These are phyloP conservation scores for Aphanomyces astaci DNA, from an alignment of 352 stramenopile species.

Conservation along the genomic window DNA sequence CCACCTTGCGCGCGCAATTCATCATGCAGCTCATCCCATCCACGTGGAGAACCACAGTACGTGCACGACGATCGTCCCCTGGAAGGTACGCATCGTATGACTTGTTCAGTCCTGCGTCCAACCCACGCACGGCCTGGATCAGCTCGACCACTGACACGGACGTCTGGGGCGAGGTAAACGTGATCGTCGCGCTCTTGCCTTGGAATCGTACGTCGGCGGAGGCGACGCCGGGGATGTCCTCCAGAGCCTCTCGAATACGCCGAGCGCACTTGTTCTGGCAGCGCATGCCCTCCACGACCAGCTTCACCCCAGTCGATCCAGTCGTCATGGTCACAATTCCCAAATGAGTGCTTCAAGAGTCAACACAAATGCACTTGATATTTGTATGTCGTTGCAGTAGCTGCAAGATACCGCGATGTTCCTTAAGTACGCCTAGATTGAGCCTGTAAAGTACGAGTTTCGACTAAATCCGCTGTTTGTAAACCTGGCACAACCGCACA, in stretches of 20 bases:
- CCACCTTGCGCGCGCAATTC: conserved; percentile 63
- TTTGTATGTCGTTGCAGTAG: conserved; percentile 18
- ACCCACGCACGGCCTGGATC: conserved; percentile 65
- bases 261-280: conserved; percentile 82
- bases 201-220: conserved; percentile 79
- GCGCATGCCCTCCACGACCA: conserved; percentile 64
- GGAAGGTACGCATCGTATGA: conserved; percentile 65
- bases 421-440: too few relatives aligned
- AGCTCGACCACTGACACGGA: conserved; percentile 72
- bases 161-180: conserved; percentile 65
- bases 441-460: background rate
- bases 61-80: conserved; percentile 44
- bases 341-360: background rate
- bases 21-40: conserved; percentile 60
- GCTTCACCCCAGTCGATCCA: background rate
- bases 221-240: conserved; percentile 72
- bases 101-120: conserved; percentile 40
- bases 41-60: conserved; percentile 62
- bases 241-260: conserved; percentile 70
- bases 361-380: conserved; percentile 7
- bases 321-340: conserved; percentile 6
- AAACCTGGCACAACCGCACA: too few relatives aligned
- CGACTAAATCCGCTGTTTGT: too few relatives aligned
- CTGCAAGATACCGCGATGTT: background rate
- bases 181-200: conserved; percentile 67